phyloP scores from a whole-genome alignment of 257 asterid species.

The Paulownia fortunei region DNA sequence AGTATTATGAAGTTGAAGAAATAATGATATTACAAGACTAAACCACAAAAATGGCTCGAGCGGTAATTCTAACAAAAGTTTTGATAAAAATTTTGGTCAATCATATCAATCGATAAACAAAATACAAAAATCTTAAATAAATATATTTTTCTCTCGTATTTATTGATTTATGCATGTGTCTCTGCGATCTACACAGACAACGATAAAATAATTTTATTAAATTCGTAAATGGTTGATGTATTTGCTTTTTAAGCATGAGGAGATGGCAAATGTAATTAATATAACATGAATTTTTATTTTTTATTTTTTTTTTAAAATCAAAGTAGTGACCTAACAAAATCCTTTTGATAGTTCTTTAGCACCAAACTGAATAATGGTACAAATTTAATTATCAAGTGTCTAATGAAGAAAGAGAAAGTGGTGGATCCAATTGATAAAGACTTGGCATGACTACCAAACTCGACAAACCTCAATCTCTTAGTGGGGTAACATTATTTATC shows the following conservation, averaged over 20 bases:
- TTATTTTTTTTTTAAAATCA: background rate
- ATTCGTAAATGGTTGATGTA: background rate
- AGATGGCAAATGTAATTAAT: too few species aligned
- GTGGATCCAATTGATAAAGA: constrained; percentile 36
- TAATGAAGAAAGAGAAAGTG: constrained; percentile 6
- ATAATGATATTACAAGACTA: too few species aligned
- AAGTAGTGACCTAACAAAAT: background rate
- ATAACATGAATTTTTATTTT: background rate
- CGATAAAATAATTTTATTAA: background rate
- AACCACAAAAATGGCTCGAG: too few species aligned
- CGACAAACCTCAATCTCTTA: constrained; percentile 34
- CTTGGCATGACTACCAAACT: constrained; percentile 35
- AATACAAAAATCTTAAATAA: too few species aligned
- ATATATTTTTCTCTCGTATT: too few species aligned
- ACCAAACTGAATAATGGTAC: background rate
- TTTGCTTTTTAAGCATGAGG: background rate
- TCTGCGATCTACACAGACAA: too few species aligned
- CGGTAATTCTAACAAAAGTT: too few species aligned
- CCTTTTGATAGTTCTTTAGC: background rate
- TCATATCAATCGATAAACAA: too few species aligned
- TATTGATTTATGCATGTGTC: background rate
- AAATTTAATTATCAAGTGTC: background rate
- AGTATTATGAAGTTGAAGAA: too few species aligned
- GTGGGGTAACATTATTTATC: constrained; percentile 32
- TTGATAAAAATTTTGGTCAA: too few species aligned